Evolutionary conservation across 805 yeast species (phyloP), one percentile per base, ranked within the genome.

Genomic region (Saccharomyces jurei): DNA sequence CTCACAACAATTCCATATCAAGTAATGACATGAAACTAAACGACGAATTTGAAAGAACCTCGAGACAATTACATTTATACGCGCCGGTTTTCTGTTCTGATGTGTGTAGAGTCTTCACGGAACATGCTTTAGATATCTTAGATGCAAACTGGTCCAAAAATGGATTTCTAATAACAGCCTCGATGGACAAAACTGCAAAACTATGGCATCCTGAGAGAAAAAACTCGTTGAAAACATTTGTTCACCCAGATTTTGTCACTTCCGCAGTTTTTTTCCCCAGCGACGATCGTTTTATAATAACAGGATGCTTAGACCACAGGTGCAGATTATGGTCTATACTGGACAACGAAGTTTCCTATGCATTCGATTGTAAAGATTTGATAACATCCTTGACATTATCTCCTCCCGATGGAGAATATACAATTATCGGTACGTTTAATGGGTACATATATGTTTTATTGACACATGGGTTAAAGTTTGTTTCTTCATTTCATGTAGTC

Each of bases 121-220:
- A 87, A 17, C 97, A 92, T 68, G 69, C 79, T 0, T 80, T 79
- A 49, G 86, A 89, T 55, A 77, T 92, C 14, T 68, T 89, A n/a
- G 81, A 87, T 10, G 64, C 91, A 32, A 88, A 87, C 62, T 91
- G 97, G 97, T 86, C 95, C 51, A 85, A 84, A 61, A 90, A 89
- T 70, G 85, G 85, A 65, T 91, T 91, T 61, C 66, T 92, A 30
- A 66, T 89, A 1, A 77, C 94, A 0, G 84, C 94, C 3, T 86
- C 96, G 1, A 86, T 87, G 85, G 98, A 91, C 70, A 79, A 81
- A 58, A 85, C 95, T 0, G 96, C 83, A 1, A 80, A 81, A 58
- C 71, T 91, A 49, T 91, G 97, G 97, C 95, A 91, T 67, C 79
- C 86, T 11, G 88, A 87, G 44, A 76, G 91, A 50, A 71, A 70